Evolutionary conservation across 441 rosid genomes (phyloP).

Genomic region (Euphorbia schlechtendalii): DNA sequence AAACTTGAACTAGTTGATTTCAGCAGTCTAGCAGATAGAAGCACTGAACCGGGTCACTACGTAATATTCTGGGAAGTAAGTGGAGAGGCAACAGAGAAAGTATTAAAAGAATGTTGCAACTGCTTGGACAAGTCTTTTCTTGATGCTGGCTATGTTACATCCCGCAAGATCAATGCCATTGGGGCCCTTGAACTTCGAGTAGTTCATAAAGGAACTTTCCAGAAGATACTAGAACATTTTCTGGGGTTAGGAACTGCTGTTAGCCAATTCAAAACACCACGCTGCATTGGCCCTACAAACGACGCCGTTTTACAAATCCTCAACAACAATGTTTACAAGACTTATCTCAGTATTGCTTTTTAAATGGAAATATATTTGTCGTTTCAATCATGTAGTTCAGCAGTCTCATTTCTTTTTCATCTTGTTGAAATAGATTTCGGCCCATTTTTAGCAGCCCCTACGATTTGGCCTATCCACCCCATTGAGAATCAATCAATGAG

Average conservation of each 20-base stretch:
- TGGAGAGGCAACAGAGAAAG: constrained; percentile 49
- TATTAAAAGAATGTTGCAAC: constrained; percentile 64
- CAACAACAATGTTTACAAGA: constrained; percentile 40
- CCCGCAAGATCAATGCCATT: constrained; percentile 63
- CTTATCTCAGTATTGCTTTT: constrained; percentile 61
- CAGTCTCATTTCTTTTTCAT: too few relatives aligned
- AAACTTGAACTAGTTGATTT: constrained; percentile 76
- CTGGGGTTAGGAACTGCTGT: constrained; percentile 64
- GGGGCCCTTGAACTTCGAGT: constrained; percentile 83
- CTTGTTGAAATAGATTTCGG: too few relatives aligned
- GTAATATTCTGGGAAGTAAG: constrained; percentile 81
- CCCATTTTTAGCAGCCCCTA: too few relatives aligned
- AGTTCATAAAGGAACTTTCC: constrained; percentile 59
- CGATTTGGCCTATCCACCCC: neutral
- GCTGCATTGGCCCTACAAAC: constrained; percentile 57
- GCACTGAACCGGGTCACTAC: constrained; percentile 80
- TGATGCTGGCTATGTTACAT: constrained; percentile 66
- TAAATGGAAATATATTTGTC: too few relatives aligned
- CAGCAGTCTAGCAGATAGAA: constrained; percentile 58
- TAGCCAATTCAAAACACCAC: constrained; percentile 84
- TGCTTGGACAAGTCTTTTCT: constrained; percentile 60
- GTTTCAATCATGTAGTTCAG: too few relatives aligned
- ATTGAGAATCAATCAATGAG: neutral
- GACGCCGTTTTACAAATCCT: constrained; percentile 52
- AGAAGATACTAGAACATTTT: constrained; percentile 64